These are phyloP conservation scores for Pleurotus cornucopiae DNA, from an alignment of 768 basidiomycete genomes.

Conservation along the genomic window DNA sequence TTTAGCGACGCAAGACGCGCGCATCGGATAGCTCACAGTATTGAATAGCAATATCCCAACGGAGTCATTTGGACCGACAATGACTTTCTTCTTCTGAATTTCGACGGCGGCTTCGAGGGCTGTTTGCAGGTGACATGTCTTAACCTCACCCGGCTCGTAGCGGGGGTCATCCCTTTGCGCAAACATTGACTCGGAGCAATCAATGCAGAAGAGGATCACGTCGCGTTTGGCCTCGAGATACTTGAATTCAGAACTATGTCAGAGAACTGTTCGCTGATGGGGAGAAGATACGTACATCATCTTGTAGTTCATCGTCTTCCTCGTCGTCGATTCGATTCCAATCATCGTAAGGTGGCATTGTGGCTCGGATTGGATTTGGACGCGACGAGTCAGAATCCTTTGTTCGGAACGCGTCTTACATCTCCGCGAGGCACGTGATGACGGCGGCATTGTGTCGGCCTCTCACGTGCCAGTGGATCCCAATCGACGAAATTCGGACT, in stretches of 20 bases:
- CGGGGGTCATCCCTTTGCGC: conserved; percentile 58
- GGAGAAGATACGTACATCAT: conserved; percentile 36
- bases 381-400: too few relatives aligned
- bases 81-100: conserved; percentile 86
- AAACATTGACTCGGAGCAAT: conserved; percentile 91
- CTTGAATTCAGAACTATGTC: conserved; percentile 27
- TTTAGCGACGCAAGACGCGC: not conserved
- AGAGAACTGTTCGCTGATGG: not conserved
- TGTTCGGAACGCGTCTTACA: too few relatives aligned
- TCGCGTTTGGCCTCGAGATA: conserved; percentile 73
- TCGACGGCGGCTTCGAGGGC: conserved; percentile 83
- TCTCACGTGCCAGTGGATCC: not conserved
- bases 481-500: not conserved
- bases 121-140: conserved; percentile 72
- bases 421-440: too few relatives aligned
- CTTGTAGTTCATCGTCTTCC: conserved; percentile 80
- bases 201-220: conserved; percentile 92
- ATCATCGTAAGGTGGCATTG: conserved; percentile 71
- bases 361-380: not conserved
- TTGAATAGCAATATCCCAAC: conserved; percentile 93
- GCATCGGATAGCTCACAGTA: conserved; percentile 52
- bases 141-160: conserved; percentile 47
- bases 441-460: not conserved
- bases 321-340: conserved; percentile 81
- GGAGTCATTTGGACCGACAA: conserved; percentile 83